Percentiles rank a stretch among this genome's conserved stretches.
Conservation (phyloP, 768 basidiomycete species). For the Lactifluus hygrophoroides region DNA sequence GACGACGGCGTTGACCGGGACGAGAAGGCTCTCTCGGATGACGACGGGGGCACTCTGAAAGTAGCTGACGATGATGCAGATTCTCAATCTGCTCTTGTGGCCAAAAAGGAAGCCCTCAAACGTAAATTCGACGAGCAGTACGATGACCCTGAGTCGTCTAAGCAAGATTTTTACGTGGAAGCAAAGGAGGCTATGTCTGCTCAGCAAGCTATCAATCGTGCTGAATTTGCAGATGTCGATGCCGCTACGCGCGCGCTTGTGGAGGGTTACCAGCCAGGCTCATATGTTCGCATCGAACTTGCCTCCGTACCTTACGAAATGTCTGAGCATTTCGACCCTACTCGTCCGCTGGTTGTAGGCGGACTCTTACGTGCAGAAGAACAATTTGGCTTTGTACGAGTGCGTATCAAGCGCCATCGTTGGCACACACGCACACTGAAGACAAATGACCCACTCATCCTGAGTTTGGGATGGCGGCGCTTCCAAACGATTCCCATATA, state of each 20-base stretch:
- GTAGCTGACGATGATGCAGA: constrained; percentile 26
- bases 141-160: constrained; percentile 74
- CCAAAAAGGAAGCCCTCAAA: constrained; percentile 87
- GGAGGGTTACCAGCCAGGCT: constrained; percentile 85
- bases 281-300: constrained; percentile 91
- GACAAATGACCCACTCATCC: constrained; percentile 92
- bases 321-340: constrained; percentile 87
- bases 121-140: constrained; percentile 96
- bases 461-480: constrained; percentile 95
- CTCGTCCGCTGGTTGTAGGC: constrained; percentile 85
- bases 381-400: constrained; percentile 88
- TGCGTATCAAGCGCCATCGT: constrained; percentile 91
- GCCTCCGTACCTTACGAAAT: constrained; percentile 80
- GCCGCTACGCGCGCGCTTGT: constrained; percentile 70
- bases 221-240: constrained; percentile 78
- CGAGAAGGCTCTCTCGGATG: constrained; percentile 31
- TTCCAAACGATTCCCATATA: constrained; percentile 96
- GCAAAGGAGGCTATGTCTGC: constrained; percentile 87
- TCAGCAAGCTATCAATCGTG: constrained; percentile 73
- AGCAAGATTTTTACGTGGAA: constrained; percentile 82
- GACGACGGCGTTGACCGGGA: constrained; percentile 36
- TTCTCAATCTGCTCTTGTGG: constrained; percentile 49
- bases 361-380: constrained; percentile 87
- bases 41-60: constrained; percentile 10
- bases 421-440: constrained; percentile 91